phyloP scores from a whole-genome alignment of 768 basidiomycete species.

The Gloeophyllum trabeum region DNA sequence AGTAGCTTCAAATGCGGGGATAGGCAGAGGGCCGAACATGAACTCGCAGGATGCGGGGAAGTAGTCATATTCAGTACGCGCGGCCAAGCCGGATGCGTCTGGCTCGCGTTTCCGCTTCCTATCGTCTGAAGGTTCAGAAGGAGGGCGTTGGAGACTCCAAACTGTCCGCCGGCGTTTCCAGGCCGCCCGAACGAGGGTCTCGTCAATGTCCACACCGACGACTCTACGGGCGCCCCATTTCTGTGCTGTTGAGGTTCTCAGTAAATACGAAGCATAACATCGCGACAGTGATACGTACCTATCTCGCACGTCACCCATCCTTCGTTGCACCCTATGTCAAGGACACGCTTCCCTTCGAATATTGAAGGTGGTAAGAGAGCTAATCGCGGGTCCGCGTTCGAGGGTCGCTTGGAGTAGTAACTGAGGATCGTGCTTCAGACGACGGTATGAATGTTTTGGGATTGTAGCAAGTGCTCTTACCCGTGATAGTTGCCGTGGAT shows the following conservation, averaged over 20 bases:
- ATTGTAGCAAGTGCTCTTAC: constrained; percentile 20
- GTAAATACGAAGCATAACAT: too few species aligned
- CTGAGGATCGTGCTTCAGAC: too few species aligned
- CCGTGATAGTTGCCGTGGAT: constrained; percentile 69
- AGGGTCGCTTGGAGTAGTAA: constrained; percentile 71
- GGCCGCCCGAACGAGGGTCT: constrained; percentile 58
- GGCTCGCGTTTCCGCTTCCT: background rate
- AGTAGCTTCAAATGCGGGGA: constrained; percentile 31
- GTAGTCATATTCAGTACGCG: constrained; percentile 26
- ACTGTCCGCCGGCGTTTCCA: constrained; percentile 61
- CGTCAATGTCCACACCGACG: constrained; percentile 80
- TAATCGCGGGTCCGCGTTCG: constrained; percentile 51
- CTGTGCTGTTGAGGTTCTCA: constrained; percentile 60
- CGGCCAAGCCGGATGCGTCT: constrained; percentile 6
- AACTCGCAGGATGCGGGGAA: constrained; percentile 75
- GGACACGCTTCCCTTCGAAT: constrained; percentile 45
- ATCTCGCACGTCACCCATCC: constrained; percentile 81
- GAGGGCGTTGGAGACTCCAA: constrained; percentile 62
- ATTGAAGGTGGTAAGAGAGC: constrained; percentile 41
- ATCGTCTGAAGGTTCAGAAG: constrained; percentile 10
- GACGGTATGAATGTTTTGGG: constrained; percentile 1
- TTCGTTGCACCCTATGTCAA: constrained; percentile 85
- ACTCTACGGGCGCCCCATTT: constrained; percentile 50
- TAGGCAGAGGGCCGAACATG: constrained; percentile 63
- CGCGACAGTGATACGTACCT: too few species aligned